Base-by-base conservation (phyloP, 306 rosid species). In the Lathyrus tuberosus region DNA sequence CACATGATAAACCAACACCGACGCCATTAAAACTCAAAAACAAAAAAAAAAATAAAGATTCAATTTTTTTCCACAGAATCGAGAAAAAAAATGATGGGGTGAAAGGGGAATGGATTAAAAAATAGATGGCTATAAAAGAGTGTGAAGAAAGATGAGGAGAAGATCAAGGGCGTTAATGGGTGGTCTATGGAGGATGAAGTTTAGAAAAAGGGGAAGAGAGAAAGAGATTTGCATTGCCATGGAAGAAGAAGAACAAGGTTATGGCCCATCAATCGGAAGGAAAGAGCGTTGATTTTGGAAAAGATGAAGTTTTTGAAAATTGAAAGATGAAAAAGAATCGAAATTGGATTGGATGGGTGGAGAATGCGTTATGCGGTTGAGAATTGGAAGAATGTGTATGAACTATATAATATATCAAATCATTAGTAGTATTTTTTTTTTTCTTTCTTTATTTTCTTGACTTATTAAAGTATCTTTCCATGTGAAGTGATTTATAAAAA, bases 1-100 rank as follows among this genome's bases (percentile, higher is more conserved):
- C 31, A 95, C 99, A 28, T 95, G 99, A 70, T 91, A 86, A 60
- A 95, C 71, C 60, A 95, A 91, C 85, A 95, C 97, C 46, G 99
- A 95, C 1, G 97, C 99, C 99, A 95, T 94, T 30, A 62, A 38
- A 73, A 67, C 1, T 24, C 67, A 65, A 26, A 26, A 26, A 26
- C 0, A 24, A 3, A 26, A 26, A 26, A 26, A 24, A 24, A 1
- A 24, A 24, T 24, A 24, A 24, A 24, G 22, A 24, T 24, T 26
- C 11, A 16, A 20, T 30, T 0, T 72, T 54, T 49, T 14, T 13
- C 16, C 16, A 4, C 4, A 30, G 30, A 69, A 43, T 10, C 16
- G 61, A 1, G 52, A 60, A 18, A 62, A 62, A 67, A 52, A 43
- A 4, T 52, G 2, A 4, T n/a, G 6, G 70, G 18, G 72, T 0